Percentiles rank a stretch among this genome's conserved stretches.
These are phyloP conservation scores for Sporothrix curviconia DNA, from an alignment of 2,329 filamentous ascomycete species.

Conservation along the genomic window DNA sequence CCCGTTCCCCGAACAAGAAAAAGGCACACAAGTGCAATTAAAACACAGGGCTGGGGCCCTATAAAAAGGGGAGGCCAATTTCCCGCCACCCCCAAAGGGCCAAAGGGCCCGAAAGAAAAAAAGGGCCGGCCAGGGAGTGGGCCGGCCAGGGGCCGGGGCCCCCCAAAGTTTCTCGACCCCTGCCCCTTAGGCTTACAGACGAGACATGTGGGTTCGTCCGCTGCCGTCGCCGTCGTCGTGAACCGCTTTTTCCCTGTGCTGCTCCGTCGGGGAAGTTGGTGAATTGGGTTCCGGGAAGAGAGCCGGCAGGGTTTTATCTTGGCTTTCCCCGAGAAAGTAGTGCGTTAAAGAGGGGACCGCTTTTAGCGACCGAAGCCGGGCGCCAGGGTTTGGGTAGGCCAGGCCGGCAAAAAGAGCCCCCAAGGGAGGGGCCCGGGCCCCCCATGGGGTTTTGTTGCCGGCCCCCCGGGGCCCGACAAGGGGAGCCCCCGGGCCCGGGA, in stretches of 20 bases:
- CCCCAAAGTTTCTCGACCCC: constrained; percentile 23
- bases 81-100: constrained; percentile 21
- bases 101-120: constrained; percentile 22
- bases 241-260: too few species aligned
- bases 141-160: constrained; percentile 22
- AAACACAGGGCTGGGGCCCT: constrained; percentile 12
- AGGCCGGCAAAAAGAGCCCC: constrained; percentile 21
- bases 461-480: too few species aligned
- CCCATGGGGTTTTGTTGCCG: too few species aligned
- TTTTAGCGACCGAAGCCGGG: constrained; percentile 18
- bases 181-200: constrained; percentile 27
- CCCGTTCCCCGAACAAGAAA: too few species aligned
- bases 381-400: constrained; percentile 1
- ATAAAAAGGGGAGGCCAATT: constrained; percentile 25
- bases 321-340: constrained; percentile 7
- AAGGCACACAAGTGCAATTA: constrained; percentile 3
- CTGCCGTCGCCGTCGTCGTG: constrained; percentile 13
- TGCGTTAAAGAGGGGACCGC: constrained; percentile 21
- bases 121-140: constrained; percentile 25
- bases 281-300: too few species aligned
- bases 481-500: too few species aligned
- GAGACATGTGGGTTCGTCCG: constrained; percentile 21
- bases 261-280: too few species aligned
- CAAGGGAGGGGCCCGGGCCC: constrained; percentile 18
- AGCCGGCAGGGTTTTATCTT: too few species aligned